Evolutionary conservation across 202 grass and related monocot species (phyloP).

Genomic region (Bolboschoenoplectus hybrid): DNA sequence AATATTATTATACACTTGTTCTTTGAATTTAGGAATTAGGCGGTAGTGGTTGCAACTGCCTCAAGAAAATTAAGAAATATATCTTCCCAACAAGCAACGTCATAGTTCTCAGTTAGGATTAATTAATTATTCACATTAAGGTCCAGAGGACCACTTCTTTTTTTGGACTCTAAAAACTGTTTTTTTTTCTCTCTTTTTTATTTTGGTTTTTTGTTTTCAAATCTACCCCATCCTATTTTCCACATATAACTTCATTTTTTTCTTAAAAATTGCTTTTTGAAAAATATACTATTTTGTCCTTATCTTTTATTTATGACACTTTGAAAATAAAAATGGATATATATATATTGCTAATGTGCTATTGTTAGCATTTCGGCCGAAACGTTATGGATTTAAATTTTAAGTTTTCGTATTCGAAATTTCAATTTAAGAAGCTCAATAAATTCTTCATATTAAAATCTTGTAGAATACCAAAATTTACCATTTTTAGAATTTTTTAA

Average conservation of each 20-base stretch:
- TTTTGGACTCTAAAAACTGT: neutral
- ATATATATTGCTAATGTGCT: no score
- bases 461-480: no score
- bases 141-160: neutral
- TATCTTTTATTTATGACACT: neutral
- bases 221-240: neutral
- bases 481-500: no score
- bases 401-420: no score
- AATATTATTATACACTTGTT: constrained; percentile 1
- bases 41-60: constrained; percentile 38
- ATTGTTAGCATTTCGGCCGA: no score
- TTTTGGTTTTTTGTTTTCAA: neutral
- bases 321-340: neutral
- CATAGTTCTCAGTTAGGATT: neutral
- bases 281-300: neutral
- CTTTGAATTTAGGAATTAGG: constrained; percentile 22
- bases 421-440: no score
- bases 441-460: no score
- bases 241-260: neutral
- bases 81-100: constrained; percentile 27
- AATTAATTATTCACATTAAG: neutral
- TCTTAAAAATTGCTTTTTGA: neutral
- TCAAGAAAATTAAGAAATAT: constrained; percentile 19
- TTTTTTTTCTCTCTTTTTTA: neutral
- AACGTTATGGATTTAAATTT: no score